Percentiles rank a stretch among this genome's conserved stretches.
phyloP scores from a whole-genome alignment of 768 basidiomycete genomes.

The Kwoniella bestiolae region DNA sequence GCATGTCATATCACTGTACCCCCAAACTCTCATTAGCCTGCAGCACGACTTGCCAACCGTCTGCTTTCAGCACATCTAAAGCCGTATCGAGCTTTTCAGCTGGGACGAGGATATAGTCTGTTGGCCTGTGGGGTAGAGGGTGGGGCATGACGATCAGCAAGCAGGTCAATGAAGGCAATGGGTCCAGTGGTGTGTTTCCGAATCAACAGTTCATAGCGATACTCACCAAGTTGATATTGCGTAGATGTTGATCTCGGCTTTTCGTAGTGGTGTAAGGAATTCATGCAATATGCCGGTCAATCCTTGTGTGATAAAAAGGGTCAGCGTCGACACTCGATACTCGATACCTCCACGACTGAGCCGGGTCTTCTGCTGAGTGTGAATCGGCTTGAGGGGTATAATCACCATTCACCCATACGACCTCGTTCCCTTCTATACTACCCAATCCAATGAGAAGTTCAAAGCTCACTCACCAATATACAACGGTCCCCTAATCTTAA shows the following conservation, averaged over 20 bases:
- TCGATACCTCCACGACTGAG: too few relatives aligned
- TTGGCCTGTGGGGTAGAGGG: conserved; percentile 15
- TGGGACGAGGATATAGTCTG: conserved; percentile 25
- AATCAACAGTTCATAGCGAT: too few relatives aligned
- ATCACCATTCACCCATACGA: background rate
- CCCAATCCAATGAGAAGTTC: too few relatives aligned
- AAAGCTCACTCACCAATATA: conserved; percentile 21
- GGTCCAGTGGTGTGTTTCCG: background rate
- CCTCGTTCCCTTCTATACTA: background rate
- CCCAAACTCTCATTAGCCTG: background rate
- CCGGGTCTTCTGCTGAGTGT: too few relatives aligned
- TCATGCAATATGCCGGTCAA: conserved; percentile 27
- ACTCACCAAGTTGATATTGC: conserved; percentile 29
- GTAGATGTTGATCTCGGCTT: conserved; percentile 24
- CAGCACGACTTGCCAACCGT: conserved; percentile 21
- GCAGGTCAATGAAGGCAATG: background rate
- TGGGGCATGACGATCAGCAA: background rate
- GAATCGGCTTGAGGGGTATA: too few relatives aligned
- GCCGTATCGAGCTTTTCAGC: conserved; percentile 14
- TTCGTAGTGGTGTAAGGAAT: conserved; percentile 17
- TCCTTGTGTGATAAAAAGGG: conserved; percentile 3
- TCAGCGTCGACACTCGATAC: background rate
- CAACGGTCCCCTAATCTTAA: conserved; percentile 27
- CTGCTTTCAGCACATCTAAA: conserved; percentile 8
- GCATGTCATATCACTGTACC: too few relatives aligned